Evolutionary conservation across 352 stramenopile genomes (phyloP).

Genomic region (Globisporangium heterothallicum): DNA sequence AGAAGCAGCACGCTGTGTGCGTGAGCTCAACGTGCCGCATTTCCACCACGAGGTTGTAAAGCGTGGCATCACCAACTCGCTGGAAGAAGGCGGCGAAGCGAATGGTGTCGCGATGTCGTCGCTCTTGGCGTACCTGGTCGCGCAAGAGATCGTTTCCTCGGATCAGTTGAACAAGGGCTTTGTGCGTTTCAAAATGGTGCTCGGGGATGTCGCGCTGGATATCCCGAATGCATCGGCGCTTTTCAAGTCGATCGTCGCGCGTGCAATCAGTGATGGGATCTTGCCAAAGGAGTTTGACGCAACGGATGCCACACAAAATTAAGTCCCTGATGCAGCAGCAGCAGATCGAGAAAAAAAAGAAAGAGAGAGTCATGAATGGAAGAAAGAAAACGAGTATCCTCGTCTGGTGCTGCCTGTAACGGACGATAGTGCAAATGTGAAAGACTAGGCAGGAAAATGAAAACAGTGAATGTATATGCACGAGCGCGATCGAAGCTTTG

Average conservation of each 20-base stretch:
- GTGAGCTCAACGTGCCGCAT: conserved; percentile 92
- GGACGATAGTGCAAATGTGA: not conserved
- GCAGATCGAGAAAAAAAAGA: not conserved
- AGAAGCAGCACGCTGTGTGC: conserved; percentile 88
- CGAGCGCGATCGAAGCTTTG: not conserved
- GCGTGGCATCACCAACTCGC: conserved; percentile 56
- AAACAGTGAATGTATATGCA: not conserved
- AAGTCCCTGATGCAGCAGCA: not conserved
- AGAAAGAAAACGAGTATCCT: not conserved
- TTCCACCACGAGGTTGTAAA: conserved; percentile 98
- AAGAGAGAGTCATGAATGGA: not conserved
- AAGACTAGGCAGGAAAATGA: not conserved
- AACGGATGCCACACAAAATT: conserved; percentile 19
- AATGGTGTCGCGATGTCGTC: conserved; percentile 61
- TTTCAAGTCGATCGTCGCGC: conserved; percentile 36
- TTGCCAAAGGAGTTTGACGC: conserved; percentile 40
- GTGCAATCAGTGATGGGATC: conserved; percentile 44
- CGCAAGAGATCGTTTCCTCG: conserved; percentile 52
- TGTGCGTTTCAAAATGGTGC: conserved; percentile 67
- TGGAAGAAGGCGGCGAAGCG: conserved; percentile 42
- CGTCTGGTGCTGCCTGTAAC: too few species aligned
- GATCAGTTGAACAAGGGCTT: conserved; percentile 78
- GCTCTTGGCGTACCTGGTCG: conserved; percentile 65
- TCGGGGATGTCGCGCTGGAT: conserved; percentile 61
- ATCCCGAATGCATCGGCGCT: conserved; percentile 49